These are phyloP conservation scores for Thermoascus crustaceus DNA, from an alignment of 2,329 filamentous ascomycete genomes.

Conservation along the genomic window DNA sequence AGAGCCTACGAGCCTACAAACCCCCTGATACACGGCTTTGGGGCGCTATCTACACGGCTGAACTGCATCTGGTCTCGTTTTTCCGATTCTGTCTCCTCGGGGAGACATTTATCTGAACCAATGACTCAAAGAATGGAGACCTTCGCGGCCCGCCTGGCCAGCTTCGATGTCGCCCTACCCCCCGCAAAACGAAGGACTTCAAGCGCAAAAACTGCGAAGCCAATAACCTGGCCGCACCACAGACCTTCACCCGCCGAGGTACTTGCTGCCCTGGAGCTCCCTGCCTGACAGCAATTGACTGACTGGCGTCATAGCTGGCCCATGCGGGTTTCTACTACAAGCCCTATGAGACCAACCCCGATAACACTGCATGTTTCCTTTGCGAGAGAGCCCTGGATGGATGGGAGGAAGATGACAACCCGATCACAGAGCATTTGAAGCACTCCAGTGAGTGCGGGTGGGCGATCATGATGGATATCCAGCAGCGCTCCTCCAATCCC, in stretches of 20 bases:
- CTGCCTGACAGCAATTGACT: slow-evolving; percentile 11
- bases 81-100: not conserved
- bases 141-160: slow-evolving; percentile 67
- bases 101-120: slow-evolving; percentile 1
- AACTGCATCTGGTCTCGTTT: too few species aligned
- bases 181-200: slow-evolving; percentile 64
- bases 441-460: slow-evolving; percentile 79
- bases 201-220: slow-evolving; percentile 50
- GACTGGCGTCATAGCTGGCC: slow-evolving; percentile 56
- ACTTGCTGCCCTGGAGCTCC: slow-evolving; percentile 17
- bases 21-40: not conserved
- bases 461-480: slow-evolving; percentile 64
- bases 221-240: slow-evolving; percentile 68
- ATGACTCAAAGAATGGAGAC: slow-evolving; percentile 46
- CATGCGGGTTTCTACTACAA: slow-evolving; percentile 86
- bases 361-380: slow-evolving; percentile 85
- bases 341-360: slow-evolving; percentile 63
- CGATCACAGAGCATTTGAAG: slow-evolving; percentile 74
- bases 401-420: slow-evolving; percentile 83
- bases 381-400: slow-evolving; percentile 79
- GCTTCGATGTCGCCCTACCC: slow-evolving; percentile 60
- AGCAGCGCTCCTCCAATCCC: slow-evolving; percentile 32
- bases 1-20: too few species aligned
- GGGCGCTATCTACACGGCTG: not conserved
- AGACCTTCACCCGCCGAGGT: slow-evolving; percentile 58